Base-by-base conservation (phyloP, 331 rosid genomes). In the Phaseolus coccineus region DNA sequence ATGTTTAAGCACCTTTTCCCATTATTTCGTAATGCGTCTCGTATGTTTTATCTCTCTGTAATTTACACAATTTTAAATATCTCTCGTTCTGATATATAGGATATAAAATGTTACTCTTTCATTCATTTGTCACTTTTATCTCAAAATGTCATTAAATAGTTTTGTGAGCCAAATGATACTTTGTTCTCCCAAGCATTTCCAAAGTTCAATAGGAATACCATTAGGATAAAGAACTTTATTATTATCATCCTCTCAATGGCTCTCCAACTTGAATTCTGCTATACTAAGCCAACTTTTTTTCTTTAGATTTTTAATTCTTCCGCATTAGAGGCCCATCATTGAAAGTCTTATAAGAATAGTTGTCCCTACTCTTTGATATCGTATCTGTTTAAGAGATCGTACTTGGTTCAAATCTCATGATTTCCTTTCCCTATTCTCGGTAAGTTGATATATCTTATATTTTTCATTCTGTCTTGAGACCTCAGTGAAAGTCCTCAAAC, bases 81-180 rank as follows among this genome's bases (percentile, higher is more conserved):
- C 28, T 53, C 61, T 8, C 9, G 12, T 55, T 19, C 14, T 22
- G 11, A 6, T 55, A 22, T 22, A 55, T 55, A 22, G 14, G 57
- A 52, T 11, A 8, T 13, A 52, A 50, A 51, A n/a, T 52, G 15
- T 3, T 8, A 3, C 61, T 22, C 61, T 27, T 22, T 55, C 11
- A 22, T 55, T 22, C 13, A 55, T 53, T 2, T 53, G 28, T n/a
- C 28, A 19, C 59, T 53, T 19, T 0, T 51, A 15, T 52, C 58
- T 52, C 58, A 52, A 52, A 5, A 52, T n/a, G 19, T 55, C 61
- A 55, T 55, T 22, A 55, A 55, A 55, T 55, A 55, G 61, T 55
- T 2, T 22, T 3, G 61, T 53, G 28, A 53, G 59, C 11, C 59
- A 53, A 53, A 53, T 53, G 28, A 53, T 53, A 53, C 28, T 53